These are phyloP conservation scores for Xerocomellus intermedius DNA, from an alignment of 768 basidiomycete genomes.

Conservation along the genomic window DNA sequence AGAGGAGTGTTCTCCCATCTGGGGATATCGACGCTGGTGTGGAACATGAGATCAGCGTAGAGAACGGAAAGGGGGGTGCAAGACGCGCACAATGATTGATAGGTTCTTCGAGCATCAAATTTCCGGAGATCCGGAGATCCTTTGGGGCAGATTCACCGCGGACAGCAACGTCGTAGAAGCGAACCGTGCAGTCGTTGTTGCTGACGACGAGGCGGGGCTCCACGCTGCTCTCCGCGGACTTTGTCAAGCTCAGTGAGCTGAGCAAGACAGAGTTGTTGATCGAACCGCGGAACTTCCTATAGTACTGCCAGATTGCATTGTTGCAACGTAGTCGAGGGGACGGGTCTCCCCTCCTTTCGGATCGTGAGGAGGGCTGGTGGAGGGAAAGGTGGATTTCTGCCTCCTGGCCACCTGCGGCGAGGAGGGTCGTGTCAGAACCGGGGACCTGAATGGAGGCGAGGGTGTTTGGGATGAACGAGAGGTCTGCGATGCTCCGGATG, in stretches of 20 bases:
- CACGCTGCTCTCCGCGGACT: slow-evolving; percentile 58
- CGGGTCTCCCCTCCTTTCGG: slow-evolving; percentile 15
- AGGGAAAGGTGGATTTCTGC: slow-evolving; percentile 68
- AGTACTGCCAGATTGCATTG: slow-evolving; percentile 50
- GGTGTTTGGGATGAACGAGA: slow-evolving; percentile 62
- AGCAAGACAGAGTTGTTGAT: slow-evolving; percentile 82
- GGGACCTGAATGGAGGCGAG: slow-evolving; percentile 55
- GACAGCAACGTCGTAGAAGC: slow-evolving; percentile 73
- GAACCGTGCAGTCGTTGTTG: slow-evolving; percentile 83
- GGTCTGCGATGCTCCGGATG: slow-evolving; percentile 49
- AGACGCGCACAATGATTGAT: slow-evolving; percentile 74
- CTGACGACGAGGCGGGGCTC: slow-evolving; percentile 80
- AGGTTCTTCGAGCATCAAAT: slow-evolving; percentile 60
- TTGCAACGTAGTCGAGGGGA: slow-evolving; percentile 11
- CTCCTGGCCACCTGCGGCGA: slow-evolving; percentile 76
- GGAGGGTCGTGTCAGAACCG: slow-evolving; percentile 52
- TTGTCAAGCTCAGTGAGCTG: slow-evolving; percentile 59
- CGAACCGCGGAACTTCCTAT: slow-evolving; percentile 54
- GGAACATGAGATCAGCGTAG: slow-evolving; percentile 9
- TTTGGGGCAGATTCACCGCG: slow-evolving; percentile 43
- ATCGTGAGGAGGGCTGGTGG: slow-evolving; percentile 32
- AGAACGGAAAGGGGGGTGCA: background rate
- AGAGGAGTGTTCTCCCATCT: slow-evolving; percentile 81
- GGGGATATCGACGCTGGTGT: slow-evolving; percentile 81
- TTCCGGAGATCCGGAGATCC: slow-evolving; percentile 49